Evolutionary conservation across 2,329 filamentous ascomycete species (phyloP).

Genomic region (Macrophomina phaseolina): DNA sequence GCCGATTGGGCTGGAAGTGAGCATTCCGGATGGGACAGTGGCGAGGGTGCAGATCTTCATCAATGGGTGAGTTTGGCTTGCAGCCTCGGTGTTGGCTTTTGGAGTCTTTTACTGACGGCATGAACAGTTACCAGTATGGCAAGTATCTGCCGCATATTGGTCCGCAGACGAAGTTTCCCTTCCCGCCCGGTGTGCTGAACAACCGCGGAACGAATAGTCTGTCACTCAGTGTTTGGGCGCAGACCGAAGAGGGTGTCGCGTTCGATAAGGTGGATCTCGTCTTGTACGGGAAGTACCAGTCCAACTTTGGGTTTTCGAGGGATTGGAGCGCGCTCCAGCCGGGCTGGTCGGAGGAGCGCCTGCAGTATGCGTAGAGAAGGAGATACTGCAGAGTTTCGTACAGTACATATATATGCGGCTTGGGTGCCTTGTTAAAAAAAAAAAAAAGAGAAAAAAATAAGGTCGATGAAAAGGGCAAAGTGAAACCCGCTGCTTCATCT

Average conservation of each 20-base stretch:
- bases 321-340: slow-evolving; percentile 28
- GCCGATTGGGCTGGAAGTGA: slow-evolving; percentile 61
- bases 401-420: background rate
- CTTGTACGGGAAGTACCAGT: slow-evolving; percentile 61
- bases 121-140: slow-evolving; percentile 57
- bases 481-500: background rate
- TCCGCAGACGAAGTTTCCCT: slow-evolving; percentile 65
- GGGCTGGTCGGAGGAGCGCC: slow-evolving; percentile 25
- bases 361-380: slow-evolving; percentile 22
- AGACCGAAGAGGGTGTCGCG: slow-evolving; percentile 49
- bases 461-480: background rate
- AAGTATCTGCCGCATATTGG: slow-evolving; percentile 66
- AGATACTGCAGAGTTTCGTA: background rate
- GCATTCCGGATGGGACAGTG: slow-evolving; percentile 50
- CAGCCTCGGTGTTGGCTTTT: no score
- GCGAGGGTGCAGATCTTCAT: slow-evolving; percentile 62
- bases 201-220: slow-evolving; percentile 65
- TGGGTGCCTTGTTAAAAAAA: no score
- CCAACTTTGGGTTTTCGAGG: slow-evolving; percentile 60
- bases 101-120: background rate
- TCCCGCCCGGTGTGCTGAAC: slow-evolving; percentile 64
- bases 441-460: no score
- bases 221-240: slow-evolving; percentile 64
- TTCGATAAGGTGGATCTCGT: slow-evolving; percentile 58
- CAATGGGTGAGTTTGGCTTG: slow-evolving; percentile 53